Percentiles rank a stretch among this genome's conserved stretches.
These are phyloP conservation scores for Stemphylium vesicarium DNA, from an alignment of 2,329 filamentous ascomycete genomes.

Conservation along the genomic window DNA sequence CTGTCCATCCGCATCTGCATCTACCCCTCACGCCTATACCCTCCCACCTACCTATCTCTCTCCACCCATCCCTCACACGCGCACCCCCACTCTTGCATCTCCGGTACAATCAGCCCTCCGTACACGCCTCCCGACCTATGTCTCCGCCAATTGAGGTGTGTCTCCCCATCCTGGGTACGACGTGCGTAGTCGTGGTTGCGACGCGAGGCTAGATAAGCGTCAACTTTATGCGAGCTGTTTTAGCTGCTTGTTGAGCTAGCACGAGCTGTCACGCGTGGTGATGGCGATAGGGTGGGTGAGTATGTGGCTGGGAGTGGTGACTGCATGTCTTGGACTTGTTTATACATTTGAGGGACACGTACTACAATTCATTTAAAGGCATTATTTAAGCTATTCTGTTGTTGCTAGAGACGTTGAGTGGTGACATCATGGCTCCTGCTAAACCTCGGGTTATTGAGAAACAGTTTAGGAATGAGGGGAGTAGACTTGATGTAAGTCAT, in stretches of 20 bases:
- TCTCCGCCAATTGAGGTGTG: conserved; percentile 14
- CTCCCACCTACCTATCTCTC: neutral
- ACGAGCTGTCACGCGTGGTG: conserved; percentile 15
- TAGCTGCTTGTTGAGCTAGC: conserved; percentile 6
- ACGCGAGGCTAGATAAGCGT: conserved; percentile 20
- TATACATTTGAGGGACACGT: neutral
- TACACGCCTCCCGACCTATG: neutral
- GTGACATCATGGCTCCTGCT: conserved; percentile 34
- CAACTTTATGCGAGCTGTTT: conserved; percentile 6
- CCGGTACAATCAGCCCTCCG: conserved; percentile 10
- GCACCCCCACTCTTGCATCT: conserved; percentile 34
- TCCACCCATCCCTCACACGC: neutral
- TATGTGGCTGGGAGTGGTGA: conserved; percentile 24
- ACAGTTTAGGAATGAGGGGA: conserved; percentile 30
- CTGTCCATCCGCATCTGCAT: neutral
- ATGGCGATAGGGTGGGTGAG: conserved; percentile 29
- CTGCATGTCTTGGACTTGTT: conserved; percentile 1
- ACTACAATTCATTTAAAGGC: too few species aligned
- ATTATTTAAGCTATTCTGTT: neutral
- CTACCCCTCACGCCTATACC: conserved; percentile 16
- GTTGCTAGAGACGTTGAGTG: neutral
- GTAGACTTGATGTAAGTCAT: conserved; percentile 35
- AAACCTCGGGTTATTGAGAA: conserved; percentile 38
- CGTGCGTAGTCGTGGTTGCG: neutral
- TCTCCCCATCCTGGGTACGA: conserved; percentile 11